Evolutionary conservation across 345 rosid species (phyloP).

Genomic region (Pseudoturritis turrita): DNA sequence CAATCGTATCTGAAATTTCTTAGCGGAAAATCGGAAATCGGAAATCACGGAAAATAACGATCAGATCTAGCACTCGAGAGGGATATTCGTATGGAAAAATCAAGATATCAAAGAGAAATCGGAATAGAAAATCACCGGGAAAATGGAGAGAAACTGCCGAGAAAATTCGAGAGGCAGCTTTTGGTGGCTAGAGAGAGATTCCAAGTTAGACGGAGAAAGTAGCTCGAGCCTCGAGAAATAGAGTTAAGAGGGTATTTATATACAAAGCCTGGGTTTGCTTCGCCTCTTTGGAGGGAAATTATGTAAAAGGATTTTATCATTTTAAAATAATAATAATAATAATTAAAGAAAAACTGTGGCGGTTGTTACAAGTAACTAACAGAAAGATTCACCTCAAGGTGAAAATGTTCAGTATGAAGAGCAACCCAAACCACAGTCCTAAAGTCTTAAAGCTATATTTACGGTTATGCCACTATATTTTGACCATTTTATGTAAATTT

Average conservation of each 20-base stretch:
- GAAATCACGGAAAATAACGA: neutral
- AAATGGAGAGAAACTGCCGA: neutral
- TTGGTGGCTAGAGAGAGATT: neutral
- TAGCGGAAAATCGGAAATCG: neutral
- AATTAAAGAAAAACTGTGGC: neutral
- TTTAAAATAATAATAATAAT: neutral
- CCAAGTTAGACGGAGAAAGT: conserved; percentile 7
- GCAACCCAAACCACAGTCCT: neutral
- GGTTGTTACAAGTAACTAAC: conserved; percentile 20
- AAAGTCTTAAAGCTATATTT: neutral
- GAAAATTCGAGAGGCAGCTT: conserved; percentile 14
- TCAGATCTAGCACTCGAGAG: conserved; percentile 9
- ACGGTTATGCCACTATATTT: conserved; percentile 11
- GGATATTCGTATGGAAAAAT: neutral
- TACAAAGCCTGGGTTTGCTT: neutral
- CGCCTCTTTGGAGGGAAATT: conserved; percentile 29
- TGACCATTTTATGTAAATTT: neutral
- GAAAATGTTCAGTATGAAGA: neutral
- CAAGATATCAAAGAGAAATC: neutral
- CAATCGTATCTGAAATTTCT: neutral
- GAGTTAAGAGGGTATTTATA: conserved; percentile 24
- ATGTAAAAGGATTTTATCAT: neutral
- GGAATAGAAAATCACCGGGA: conserved; percentile 4
- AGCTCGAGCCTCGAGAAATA: neutral
- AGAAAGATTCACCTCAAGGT: conserved; percentile 2